phyloP scores from a whole-genome alignment of 139 green algal genomes.

The Bryopsis sp. region DNA sequence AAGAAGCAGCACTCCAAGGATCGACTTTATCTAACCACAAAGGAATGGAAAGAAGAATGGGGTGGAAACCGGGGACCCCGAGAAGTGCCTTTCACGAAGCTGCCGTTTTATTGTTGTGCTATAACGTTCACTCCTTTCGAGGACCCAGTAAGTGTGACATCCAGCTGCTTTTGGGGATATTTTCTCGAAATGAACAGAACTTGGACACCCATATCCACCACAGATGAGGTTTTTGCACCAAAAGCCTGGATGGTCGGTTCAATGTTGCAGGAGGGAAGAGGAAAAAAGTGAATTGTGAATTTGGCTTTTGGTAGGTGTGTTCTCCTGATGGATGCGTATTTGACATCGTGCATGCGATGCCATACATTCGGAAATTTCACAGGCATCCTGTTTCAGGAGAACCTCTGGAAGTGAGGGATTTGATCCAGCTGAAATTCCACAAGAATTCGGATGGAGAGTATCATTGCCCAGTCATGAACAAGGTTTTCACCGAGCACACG shows the following conservation, averaged over 20 bases:
- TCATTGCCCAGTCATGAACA: conserved; percentile 83
- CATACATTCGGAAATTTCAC: conserved; percentile 78
- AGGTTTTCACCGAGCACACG: conserved; percentile 92
- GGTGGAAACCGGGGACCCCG: conserved; percentile 51
- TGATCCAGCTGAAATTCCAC: conserved; percentile 85
- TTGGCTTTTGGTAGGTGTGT: conserved; percentile 48
- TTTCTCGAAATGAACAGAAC: no score
- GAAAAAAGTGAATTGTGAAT: not conserved
- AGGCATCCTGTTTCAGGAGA: conserved; percentile 75
- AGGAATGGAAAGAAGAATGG: conserved; percentile 81
- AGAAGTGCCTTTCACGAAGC: conserved; percentile 51
- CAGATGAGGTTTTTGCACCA: no score
- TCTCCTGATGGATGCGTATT: conserved; percentile 70
- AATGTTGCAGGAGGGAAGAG: not conserved
- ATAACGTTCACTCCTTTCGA: conserved; percentile 90
- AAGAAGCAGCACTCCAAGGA: conserved; percentile 67
- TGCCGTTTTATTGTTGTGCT: conserved; percentile 91
- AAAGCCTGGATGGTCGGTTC: no score
- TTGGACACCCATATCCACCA: no score
- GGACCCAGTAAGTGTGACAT: conserved; percentile 56
- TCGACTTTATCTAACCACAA: conserved; percentile 71
- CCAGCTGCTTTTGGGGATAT: no score
- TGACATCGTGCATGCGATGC: conserved; percentile 72
- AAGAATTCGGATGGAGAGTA: conserved; percentile 83
- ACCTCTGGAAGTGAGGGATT: conserved; percentile 72